Evolutionary conservation across 179 eudicot genomes (phyloP).

Genomic region (Beta lomatogona): DNA sequence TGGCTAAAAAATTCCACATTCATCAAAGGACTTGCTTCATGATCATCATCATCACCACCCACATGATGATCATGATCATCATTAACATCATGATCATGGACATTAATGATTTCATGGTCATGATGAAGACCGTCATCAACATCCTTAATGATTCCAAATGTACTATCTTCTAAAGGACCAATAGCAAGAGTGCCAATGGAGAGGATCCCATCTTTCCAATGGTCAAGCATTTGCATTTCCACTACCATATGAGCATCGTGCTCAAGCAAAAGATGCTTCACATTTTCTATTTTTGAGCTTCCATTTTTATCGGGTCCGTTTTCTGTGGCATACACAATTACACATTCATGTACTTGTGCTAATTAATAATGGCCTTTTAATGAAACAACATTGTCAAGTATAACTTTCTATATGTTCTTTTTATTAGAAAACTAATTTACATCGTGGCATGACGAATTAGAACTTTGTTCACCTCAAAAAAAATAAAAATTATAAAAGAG

Average conservation of each 20-base stretch:
- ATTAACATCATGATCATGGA: not conserved
- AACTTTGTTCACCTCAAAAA: too few species aligned
- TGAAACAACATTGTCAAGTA: too few species aligned
- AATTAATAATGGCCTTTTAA: not conserved
- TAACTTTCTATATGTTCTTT: too few species aligned
- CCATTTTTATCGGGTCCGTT: conserved; percentile 13
- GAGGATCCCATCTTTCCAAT: conserved; percentile 59
- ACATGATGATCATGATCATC: not conserved
- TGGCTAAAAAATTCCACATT: conserved; percentile 32
- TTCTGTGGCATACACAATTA: conserved; percentile 27
- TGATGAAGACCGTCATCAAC: not conserved
- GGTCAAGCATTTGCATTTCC: conserved; percentile 28
- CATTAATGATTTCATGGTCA: conserved; percentile 5
- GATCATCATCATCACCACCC: not conserved
- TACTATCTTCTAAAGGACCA: conserved; percentile 31
- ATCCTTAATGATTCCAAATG: conserved; percentile 10
- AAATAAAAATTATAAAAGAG: too few species aligned
- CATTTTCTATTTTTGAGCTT: conserved; percentile 26
- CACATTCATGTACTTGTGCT: not conserved
- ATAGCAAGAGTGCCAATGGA: conserved; percentile 67
- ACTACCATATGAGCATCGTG: conserved; percentile 25
- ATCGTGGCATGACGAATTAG: too few species aligned
- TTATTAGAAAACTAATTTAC: too few species aligned
- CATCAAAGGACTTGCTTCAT: conserved; percentile 43
- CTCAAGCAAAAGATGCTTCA: conserved; percentile 36